Evolutionary conservation across 2,329 filamentous ascomycete species (phyloP).

Genomic region (Cryphonectria carpinicola): DNA sequence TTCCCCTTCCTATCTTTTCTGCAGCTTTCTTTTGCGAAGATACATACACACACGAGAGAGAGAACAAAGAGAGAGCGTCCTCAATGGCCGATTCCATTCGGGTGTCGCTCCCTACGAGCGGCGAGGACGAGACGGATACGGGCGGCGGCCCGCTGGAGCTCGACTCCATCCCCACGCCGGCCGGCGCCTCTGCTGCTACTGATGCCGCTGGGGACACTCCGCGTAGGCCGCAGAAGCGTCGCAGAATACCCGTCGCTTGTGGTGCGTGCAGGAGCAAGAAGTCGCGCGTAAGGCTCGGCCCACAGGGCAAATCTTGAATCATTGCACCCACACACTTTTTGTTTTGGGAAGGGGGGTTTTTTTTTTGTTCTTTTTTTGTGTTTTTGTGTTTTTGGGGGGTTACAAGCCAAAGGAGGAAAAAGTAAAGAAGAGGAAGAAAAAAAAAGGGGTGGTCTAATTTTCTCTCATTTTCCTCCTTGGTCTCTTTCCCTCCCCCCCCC

Average conservation of each 20-base stretch:
- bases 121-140: constrained; percentile 18
- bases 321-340: not conserved
- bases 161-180: constrained; percentile 5
- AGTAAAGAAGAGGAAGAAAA: not conserved
- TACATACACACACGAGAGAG: not conserved
- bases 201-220: not conserved
- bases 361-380: not conserved
- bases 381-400: too few relatives aligned
- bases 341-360: too few relatives aligned
- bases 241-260: constrained; percentile 27
- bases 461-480: not conserved
- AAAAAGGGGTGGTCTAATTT: not conserved
- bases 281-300: constrained; percentile 24
- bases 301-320: not conserved
- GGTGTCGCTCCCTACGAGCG: constrained; percentile 23
- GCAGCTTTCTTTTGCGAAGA: not conserved
- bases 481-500: not conserved
- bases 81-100: constrained; percentile 25
- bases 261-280: constrained; percentile 29
- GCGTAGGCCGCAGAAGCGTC: constrained; percentile 26
- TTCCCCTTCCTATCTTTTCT: not conserved
- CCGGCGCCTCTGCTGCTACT: not conserved
- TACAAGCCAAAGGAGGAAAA: not conserved
- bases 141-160: constrained; percentile 8
- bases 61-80: not conserved